These are phyloP conservation scores for Choanephora cucurbitarum DNA, from an alignment of 371 early-diverging fungal genomes.

Conservation along the genomic window DNA sequence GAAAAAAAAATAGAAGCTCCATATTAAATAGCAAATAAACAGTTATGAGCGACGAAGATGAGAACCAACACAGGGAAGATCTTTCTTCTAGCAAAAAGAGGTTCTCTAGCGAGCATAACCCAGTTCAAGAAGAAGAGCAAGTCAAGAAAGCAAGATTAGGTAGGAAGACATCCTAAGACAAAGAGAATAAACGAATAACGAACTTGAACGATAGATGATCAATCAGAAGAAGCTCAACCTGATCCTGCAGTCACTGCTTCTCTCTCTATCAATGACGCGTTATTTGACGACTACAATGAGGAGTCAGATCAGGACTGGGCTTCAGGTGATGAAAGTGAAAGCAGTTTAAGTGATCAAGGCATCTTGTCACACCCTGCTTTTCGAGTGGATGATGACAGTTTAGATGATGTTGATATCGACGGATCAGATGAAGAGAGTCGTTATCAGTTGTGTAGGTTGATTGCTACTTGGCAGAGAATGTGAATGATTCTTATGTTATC, in stretches of 20 bases:
- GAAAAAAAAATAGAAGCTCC: not conserved
- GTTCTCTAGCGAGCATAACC: slow-evolving; percentile 10
- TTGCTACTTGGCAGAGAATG: no score
- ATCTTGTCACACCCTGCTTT: slow-evolving; percentile 30
- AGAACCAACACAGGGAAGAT: slow-evolving; percentile 9
- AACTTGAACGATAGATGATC: not conserved
- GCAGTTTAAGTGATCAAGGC: slow-evolving; percentile 23
- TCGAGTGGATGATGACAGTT: slow-evolving; percentile 32
- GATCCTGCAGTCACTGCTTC: slow-evolving; percentile 22
- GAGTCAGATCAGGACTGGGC: slow-evolving; percentile 56
- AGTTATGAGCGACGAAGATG: slow-evolving; percentile 18
- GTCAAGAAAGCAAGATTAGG: slow-evolving; percentile 11
- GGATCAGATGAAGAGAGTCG: slow-evolving; percentile 33
- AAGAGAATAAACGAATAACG: not conserved
- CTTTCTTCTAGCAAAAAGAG: slow-evolving; percentile 5
- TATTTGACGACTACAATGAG: slow-evolving; percentile 42
- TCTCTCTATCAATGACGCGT: slow-evolving; percentile 15
- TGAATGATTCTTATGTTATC: no score
- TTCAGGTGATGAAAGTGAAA: slow-evolving; percentile 24
- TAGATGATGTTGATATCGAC: slow-evolving; percentile 34
- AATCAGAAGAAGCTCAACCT: slow-evolving; percentile 7
- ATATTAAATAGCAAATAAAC: not conserved
- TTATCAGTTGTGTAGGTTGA: slow-evolving; percentile 18
- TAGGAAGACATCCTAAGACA: slow-evolving; percentile 4
- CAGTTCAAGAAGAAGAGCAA: slow-evolving; percentile 5